Percentiles rank a stretch among this genome's conserved stretches.
Evolutionary conservation across 2,329 filamentous ascomycete species (phyloP).

Genomic region (Lachnellula hyalina): DNA sequence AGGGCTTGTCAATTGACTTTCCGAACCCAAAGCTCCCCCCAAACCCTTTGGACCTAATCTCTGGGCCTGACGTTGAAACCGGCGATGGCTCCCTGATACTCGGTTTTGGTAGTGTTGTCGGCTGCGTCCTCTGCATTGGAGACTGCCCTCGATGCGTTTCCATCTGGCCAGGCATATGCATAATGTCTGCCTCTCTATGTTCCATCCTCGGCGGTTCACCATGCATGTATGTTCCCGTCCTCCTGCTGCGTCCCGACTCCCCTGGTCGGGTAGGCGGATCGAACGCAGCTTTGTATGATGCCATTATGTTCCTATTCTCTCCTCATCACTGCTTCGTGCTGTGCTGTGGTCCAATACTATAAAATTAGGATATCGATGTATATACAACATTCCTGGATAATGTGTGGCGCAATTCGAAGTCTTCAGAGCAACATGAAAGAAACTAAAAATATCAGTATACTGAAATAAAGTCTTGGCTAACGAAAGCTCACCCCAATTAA

Average conservation of each 20-base stretch:
- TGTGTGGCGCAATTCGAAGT: conserved; percentile 8
- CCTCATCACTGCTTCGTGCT: conserved; percentile 16
- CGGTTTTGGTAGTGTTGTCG: conserved; percentile 21
- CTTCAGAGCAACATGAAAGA: conserved; percentile 12
- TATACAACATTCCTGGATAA: conserved; percentile 22
- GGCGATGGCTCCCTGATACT: conserved; percentile 19
- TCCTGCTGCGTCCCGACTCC: conserved; percentile 33
- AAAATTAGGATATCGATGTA: conserved; percentile 16
- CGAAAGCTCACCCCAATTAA: conserved; percentile 14
- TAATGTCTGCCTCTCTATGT: conserved; percentile 38
- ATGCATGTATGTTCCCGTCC: conserved; percentile 22
- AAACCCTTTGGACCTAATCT: conserved; percentile 12
- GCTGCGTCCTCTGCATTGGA: conserved; percentile 12
- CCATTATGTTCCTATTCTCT: conserved; percentile 35
- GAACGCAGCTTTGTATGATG: conserved; percentile 37
- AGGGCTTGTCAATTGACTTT: conserved; percentile 13
- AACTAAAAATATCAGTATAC: conserved; percentile 13
- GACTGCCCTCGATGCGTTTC: conserved; percentile 15
- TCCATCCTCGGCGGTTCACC: conserved; percentile 12
- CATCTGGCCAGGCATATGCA: conserved; percentile 29
- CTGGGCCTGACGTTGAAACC: conserved; percentile 13
- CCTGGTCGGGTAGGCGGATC: conserved; percentile 38
- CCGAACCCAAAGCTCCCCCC: conserved; percentile 22
- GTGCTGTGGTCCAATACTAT: conserved; percentile 24
- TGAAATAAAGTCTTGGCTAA: conserved; percentile 1